Base-by-base conservation (phyloP, 768 basidiomycete species). In the Panus rudis region DNA sequence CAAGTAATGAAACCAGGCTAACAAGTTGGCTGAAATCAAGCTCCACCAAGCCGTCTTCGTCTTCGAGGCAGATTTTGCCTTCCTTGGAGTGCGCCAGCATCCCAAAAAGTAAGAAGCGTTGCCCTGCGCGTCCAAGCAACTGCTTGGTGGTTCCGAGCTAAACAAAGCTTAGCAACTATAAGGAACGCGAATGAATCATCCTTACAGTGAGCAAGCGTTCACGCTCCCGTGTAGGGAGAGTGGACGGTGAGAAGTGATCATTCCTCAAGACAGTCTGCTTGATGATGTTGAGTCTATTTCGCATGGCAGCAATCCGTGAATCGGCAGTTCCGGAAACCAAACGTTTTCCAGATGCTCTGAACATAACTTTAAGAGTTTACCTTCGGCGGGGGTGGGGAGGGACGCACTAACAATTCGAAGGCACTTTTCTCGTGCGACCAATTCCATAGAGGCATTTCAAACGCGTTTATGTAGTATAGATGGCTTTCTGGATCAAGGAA, bases 161-260 rank as follows among this genome's bases (percentile, higher is more conserved):
- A 23, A 33, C 38, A 42, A 48, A 33, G 28, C 28, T 10, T 10
- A 10, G 16, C 28, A 30, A 30, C 16, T 10, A 30, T 16, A 16
- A 30, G 28, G 16, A 10, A 30, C 16, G 28, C 28, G 10, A 10
- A 10, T 30, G 28, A 17, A 7, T 30, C 3, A 48, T n/a, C n/a
- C 79, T 52, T 56, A 90, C 91, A 49, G 94, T 96, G 35, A 98
- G 82, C 43, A 96, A 81, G 43, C 81, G 79, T 48, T 84, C 82
- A 46, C 92, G 70, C 63, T 98, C 90, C 41, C 81, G 78, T 13
- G 91, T 92, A 31, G 92, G 88, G 28, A 98, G 64, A 0, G 92
- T 92, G 5, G 94, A 94, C 3, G 96, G 93, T 2, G 91, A 91
- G 64, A 99, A 99, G 61, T 98, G 92, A 59, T 99, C 96, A 56